Percentiles rank a stretch among this genome's conserved stretches.
These are phyloP conservation scores for Trifolium subterraneum DNA, from an alignment of 306 rosid species.

Conservation along the genomic window DNA sequence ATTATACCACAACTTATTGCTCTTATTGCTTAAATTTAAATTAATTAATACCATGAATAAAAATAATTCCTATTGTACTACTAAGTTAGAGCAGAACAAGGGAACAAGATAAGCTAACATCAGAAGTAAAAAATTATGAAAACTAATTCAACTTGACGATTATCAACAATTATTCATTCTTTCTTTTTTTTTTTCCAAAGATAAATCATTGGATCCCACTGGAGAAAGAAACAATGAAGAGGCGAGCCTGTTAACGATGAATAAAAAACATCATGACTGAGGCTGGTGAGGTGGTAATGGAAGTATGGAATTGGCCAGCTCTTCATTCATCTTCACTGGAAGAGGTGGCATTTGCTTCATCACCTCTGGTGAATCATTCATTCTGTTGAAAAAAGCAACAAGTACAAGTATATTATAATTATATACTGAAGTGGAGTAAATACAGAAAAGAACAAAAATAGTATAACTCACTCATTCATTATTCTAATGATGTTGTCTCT, in stretches of 20 bases:
- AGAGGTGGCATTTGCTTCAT: constrained; percentile 99
- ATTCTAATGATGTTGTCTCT: constrained; percentile 84
- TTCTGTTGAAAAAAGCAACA: constrained; percentile 43
- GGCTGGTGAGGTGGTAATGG: constrained; percentile 62
- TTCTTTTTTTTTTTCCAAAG: constrained; percentile 16
- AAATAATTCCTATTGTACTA: constrained; percentile 52
- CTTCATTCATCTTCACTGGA: constrained; percentile 92
- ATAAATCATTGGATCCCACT: constrained; percentile 46
- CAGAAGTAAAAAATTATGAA: constrained; percentile 31
- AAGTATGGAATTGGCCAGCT: constrained; percentile 78
- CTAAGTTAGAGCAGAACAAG: constrained; percentile 53
- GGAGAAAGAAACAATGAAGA: constrained; percentile 40
- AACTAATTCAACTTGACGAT: constrained; percentile 47
- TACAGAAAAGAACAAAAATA: constrained; percentile 32
- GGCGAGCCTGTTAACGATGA: constrained; percentile 36
- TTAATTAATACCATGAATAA: constrained; percentile 48
- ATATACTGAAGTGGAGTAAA: not conserved
- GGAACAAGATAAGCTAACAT: constrained; percentile 38
- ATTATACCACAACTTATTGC: constrained; percentile 48
- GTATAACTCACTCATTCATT: constrained; percentile 80
- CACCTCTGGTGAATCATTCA: constrained; percentile 79
- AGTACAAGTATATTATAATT: not conserved
- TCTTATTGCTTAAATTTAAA: constrained; percentile 49
- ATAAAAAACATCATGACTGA: constrained; percentile 60
- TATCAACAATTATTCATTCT: constrained; percentile 49